Base-by-base conservation (phyloP, 352 stramenopile genomes). In the Globisporangium rhizosaccharum region DNA sequence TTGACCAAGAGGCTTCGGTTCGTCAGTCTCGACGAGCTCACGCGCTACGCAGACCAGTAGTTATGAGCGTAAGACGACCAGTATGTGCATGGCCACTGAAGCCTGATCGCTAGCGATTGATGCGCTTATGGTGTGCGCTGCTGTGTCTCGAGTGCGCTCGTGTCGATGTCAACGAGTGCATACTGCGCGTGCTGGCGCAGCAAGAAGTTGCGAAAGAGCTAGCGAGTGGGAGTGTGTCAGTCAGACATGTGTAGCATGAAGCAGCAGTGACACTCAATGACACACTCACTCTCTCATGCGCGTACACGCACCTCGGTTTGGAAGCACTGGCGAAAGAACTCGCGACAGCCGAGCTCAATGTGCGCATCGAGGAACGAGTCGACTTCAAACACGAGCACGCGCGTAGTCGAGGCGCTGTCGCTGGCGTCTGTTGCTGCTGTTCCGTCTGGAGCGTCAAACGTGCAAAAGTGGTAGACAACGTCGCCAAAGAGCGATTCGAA, bases 281-380 rank as follows among this genome's bases (percentile, higher is more conserved):
- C 12, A 23, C 51, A 12, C n/a, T 17, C 36, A 53, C 5, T 9
- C 37, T 9, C 37, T 39, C 4, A 41, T 6, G 11, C n/a, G 1
- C 17, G 39, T 36, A 8, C 45, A 46, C 42, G 58, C 54, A 92
- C 82, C 75, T 88, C 60, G 2, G 82, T 85, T 49, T 86, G 74
- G 48, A 92, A 92, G 33, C 72, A 76, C 30, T 92, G 82, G 39
- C 82, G 79, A 41, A 92, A 92, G 59, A 92, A 85, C 39, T 92
- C 82, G 44, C 82, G 79, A 30, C 82, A 92, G 11, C 82, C 82
- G 10, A 92, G 57, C 53, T 88, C 82, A 7, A 75, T 84, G 53
- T 84, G 73, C 37, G 73, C 73, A 15, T 87, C 76, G 33, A 89
- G 53, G 44, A 85, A 88, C 2, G 74, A 72, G 49, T 89, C 79